Evolutionary conservation across 78 protist genomes (phyloP), one percentile per base, ranked within the genome.

Genomic region (Chrysochromulina tobinii): DNA sequence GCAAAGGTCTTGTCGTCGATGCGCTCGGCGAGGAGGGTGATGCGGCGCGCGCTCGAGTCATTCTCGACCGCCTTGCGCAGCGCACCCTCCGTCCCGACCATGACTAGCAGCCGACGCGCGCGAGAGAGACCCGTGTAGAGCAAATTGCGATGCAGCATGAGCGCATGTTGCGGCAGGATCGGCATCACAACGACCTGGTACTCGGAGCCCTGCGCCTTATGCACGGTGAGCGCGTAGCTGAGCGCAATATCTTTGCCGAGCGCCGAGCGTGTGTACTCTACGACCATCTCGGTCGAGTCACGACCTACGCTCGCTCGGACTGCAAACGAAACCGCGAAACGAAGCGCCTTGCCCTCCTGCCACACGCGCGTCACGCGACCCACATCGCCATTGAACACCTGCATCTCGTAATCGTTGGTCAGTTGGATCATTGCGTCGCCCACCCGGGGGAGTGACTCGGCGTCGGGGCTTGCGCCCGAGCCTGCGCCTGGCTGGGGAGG

Each of bases 41-140:
- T 8, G 14, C 87, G 25, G 18, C 17, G 1, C 3, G 0, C 38
- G 12, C 20, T 4, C 57, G 0, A 0, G 57, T 59, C 27, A 12
- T 59, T 38, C 3, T 4, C n/a, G 23, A 61, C 89, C n/a, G 68
- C 68, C 20, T 1, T 8, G 50, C 20, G n/a, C 38, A 84, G 20
- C 53, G 68, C 89, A 3, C 15, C 51, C 57, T 58, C 27, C 54
- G 53, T 8, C 73, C 89, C 89, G 48, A 84, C 89, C 9, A 84
- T 0, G 48, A 84, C 89, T 12, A 84, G 58, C 68, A 84, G 89
- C 58, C 3, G 27, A 17, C 21, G 9, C 25, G 89, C 89, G 73
- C 89, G 89, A n/a, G 89, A 59, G 72, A 84, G 2, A 72, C 58
- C 89, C 38, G 89, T 84, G 89, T 84, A 84, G 73, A 84, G 72